These are phyloP conservation scores for Metschnikowia dekortorum DNA, from an alignment of 805 yeast genomes.

Conservation along the genomic window DNA sequence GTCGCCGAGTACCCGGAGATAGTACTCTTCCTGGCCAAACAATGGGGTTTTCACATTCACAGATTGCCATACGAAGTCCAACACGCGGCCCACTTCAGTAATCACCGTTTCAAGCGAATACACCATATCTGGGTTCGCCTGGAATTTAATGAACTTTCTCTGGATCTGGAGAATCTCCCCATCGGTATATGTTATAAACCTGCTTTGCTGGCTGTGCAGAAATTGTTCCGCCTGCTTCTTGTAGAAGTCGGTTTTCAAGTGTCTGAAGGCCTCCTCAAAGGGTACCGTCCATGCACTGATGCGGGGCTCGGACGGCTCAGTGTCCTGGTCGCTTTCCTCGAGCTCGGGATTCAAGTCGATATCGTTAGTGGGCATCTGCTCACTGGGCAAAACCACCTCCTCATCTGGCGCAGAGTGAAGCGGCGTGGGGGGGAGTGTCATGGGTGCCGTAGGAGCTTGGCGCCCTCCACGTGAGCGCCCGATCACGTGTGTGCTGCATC, in stretches of 20 bases:
- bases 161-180: conserved; percentile 14
- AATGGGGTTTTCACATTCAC: conserved; percentile 26
- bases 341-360: conserved; percentile 40
- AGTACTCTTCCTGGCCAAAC: conserved; percentile 61
- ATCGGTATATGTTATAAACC: conserved; percentile 24
- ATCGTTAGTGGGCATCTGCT: conserved; percentile 17
- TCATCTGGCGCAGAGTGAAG: conserved; percentile 32
- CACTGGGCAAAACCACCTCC: conserved; percentile 29
- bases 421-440: conserved; percentile 31
- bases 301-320: conserved; percentile 7
- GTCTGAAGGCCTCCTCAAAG: conserved; percentile 27
- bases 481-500: neutral
- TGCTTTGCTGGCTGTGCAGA: conserved; percentile 46
- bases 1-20: conserved; percentile 63
- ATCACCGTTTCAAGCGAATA: conserved; percentile 34
- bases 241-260: conserved; percentile 12
- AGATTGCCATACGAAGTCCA: conserved; percentile 62
- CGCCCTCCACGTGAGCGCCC: neutral
- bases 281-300: conserved; percentile 14
- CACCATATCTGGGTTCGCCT: conserved; percentile 25
- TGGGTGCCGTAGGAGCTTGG: neutral
- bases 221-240: conserved; percentile 7
- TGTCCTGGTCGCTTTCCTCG: conserved; percentile 22
- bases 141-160: conserved; percentile 36
- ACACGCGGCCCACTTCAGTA: conserved; percentile 42